Conservation (phyloP, 306 rosid species). For the Chamaecrista fasciculata region DNA sequence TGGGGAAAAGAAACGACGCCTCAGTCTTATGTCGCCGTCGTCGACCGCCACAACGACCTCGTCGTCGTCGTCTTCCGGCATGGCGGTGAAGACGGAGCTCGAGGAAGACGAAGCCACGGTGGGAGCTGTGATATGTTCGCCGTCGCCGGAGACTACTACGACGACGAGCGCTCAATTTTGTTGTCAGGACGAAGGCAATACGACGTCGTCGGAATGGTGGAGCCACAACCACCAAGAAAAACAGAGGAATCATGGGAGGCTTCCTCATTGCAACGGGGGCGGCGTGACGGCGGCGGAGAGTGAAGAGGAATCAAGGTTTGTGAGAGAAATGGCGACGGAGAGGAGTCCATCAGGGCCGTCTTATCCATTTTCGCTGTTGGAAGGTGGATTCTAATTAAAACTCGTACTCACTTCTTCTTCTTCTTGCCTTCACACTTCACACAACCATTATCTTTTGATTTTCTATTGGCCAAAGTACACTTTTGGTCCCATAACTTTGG, state of each 20-base stretch:
- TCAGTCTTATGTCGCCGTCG: slow-evolving; percentile 22
- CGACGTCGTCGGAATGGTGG: slow-evolving; percentile 28
- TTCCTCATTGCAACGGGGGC: background rate
- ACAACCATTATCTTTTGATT: no score
- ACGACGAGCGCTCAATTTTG: slow-evolving; percentile 40
- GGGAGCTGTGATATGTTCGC: slow-evolving; percentile 28
- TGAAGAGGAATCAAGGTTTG: slow-evolving; percentile 29
- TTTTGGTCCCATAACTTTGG: no score
- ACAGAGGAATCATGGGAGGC: background rate
- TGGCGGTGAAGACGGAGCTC: slow-evolving; percentile 50
- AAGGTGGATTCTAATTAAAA: slow-evolving; percentile 80
- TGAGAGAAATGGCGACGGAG: slow-evolving; percentile 58
- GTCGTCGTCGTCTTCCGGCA: slow-evolving; percentile 37
- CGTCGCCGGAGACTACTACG: slow-evolving; percentile 52
- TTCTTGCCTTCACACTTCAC: no score
- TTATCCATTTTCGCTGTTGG: slow-evolving; percentile 88
- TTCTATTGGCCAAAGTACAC: no score
- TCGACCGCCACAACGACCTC: slow-evolving; percentile 41
- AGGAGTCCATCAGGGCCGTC: slow-evolving; percentile 57
- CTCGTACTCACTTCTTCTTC: no score
- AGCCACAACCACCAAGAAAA: no score
- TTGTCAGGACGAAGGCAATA: slow-evolving; percentile 23
- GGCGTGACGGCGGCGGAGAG: slow-evolving; percentile 22
- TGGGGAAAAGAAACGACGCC: slow-evolving; percentile 50
- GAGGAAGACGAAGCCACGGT: slow-evolving; percentile 44